phyloP scores from a whole-genome alignment of 495 filamentous ascomycete species.

The Talaromyces wortmannii region DNA sequence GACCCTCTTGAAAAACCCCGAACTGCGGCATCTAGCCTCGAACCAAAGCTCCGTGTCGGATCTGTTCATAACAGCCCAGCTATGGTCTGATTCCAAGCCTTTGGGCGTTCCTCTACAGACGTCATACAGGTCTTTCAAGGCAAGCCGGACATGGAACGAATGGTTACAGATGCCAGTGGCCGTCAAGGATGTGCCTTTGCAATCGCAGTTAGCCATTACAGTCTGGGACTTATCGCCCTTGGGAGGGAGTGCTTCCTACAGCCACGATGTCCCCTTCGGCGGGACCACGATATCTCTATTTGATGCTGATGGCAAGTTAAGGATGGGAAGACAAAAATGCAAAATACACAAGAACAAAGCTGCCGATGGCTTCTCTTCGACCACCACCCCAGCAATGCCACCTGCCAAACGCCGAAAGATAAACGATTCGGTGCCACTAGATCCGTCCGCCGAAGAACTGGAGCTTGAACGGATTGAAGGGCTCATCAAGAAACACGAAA shows the following conservation, averaged over 20 bases:
- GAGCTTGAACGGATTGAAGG: constrained; percentile 80
- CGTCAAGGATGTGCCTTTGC: constrained; percentile 71
- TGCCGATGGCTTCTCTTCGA: constrained; percentile 79
- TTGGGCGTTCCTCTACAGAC: constrained; percentile 89
- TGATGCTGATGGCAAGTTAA: constrained; percentile 81
- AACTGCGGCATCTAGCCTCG: constrained; percentile 80
- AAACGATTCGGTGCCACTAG: constrained; percentile 24
- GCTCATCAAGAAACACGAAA: constrained; percentile 95
- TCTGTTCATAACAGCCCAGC: constrained; percentile 83
- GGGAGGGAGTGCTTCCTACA: constrained; percentile 52
- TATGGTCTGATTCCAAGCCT: constrained; percentile 95
- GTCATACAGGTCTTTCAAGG: constrained; percentile 81
- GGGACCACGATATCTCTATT: constrained; percentile 89
- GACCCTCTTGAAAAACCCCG: constrained; percentile 65
- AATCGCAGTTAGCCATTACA: constrained; percentile 83
- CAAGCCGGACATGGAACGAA: constrained; percentile 82
- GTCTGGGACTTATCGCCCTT: constrained; percentile 89
- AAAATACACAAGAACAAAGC: constrained; percentile 71
- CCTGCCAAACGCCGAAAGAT: constrained; percentile 40
- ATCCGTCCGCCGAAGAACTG: constrained; percentile 53
- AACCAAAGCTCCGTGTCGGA: constrained; percentile 70
- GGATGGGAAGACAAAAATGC: constrained; percentile 91
- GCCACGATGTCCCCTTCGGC: constrained; percentile 83
- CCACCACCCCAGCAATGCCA: constrained; percentile 67
- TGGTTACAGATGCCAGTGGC: constrained; percentile 85